Base-by-base conservation (phyloP, 208 protist genomes). In the Crithidia acanthocephali region DNA sequence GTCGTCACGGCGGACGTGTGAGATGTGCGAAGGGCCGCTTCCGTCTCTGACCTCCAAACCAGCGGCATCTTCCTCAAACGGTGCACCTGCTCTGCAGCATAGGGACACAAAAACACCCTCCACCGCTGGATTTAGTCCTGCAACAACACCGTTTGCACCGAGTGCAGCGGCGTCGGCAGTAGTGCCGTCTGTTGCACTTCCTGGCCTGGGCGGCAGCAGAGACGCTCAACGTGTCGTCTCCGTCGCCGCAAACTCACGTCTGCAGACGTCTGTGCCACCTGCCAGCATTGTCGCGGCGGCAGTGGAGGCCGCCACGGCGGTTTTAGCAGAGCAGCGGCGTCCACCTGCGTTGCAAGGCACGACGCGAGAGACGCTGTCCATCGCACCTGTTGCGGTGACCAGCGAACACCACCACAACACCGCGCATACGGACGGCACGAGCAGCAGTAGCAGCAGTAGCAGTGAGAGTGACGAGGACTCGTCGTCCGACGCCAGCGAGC, bases 21-120 rank as follows among this genome's bases (percentile, higher is more conserved):
- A 72, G 56, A 84, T 81, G 62, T 81, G 74, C 45, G 70, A 70
- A 11, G 48, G 60, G 11, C 37, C 66, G n/a, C 47, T 81, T 18
- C 79, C 44, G 18, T 48, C 44, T 48, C 2, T 15, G 16, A 5
- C 35, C 35, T 40, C 35, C 35, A 40, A 11, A 40, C 35, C 18
- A 15, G 5, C 28, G 44, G 44, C 16, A 15, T 48, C 5, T 40
- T 11, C 11, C 8, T 40, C 35, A 40, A 40, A 40, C n/a, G n/a
- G n/a, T n/a, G n/a, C n/a, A n/a, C n/a, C n/a, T n/a, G n/a, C n/a
- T n/a, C n/a, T n/a, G n/a, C n/a, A n/a, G n/a, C n/a, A n/a, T n/a
- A n/a, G n/a, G n/a, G n/a, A n/a, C n/a, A n/a, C n/a, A n/a, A n/a
- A n/a, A n/a, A n/a, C n/a, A n/a, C n/a, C n/a, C n/a, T n/a, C n/a